These are phyloP conservation scores for Cyberlindnera maritima DNA, from an alignment of 805 yeast genomes.

Conservation along the genomic window DNA sequence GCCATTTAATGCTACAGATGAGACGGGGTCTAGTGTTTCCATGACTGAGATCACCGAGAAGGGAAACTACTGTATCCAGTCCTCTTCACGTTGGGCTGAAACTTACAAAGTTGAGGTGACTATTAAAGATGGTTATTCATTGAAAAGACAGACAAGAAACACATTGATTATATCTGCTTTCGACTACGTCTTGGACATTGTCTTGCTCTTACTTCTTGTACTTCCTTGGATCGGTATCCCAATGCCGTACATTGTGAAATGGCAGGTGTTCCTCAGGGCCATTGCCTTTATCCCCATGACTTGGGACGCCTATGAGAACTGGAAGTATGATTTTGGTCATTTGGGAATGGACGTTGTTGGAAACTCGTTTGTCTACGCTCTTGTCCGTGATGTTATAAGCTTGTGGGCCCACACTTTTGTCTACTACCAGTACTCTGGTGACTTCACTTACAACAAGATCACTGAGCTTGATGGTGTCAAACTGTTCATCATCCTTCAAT, in stretches of 20 bases:
- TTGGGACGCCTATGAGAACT: not conserved
- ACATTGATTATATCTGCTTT: not conserved
- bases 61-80: slow-evolving; percentile 1
- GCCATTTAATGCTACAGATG: not conserved
- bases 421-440: not conserved
- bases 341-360: no score
- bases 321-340: not conserved
- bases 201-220: not conserved
- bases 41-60: not conserved
- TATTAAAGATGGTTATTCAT: not conserved
- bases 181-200: not conserved
- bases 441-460: not conserved
- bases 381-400: not conserved
- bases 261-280: not conserved
- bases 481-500: not conserved
- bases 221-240: not conserved
- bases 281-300: not conserved
- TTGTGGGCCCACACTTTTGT: not conserved
- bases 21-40: not conserved
- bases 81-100: not conserved
- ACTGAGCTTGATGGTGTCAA: not conserved
- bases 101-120: not conserved
- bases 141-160: not conserved
- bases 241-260: not conserved
- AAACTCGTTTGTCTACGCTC: not conserved